A percentile compares a stretch with the other conserved stretches of the same genome.
phyloP scores from a whole-genome alignment of 805 yeast species.

The Lipomyces anomalus region DNA sequence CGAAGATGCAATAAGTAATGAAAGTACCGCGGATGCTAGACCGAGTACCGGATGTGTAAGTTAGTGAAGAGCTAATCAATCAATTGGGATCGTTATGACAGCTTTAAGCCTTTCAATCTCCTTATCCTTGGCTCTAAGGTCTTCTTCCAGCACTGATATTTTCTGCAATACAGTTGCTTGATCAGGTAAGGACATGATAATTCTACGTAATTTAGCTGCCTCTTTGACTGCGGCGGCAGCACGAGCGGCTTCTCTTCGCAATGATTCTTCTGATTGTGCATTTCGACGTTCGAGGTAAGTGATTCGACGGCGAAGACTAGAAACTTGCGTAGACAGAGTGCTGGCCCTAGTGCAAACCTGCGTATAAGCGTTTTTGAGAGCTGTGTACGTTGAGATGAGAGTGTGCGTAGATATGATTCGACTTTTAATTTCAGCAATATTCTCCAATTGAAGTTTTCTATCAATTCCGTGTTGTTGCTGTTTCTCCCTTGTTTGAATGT shows the following conservation, averaged over 20 bases:
- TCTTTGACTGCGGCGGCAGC: constrained; percentile 4
- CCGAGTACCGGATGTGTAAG: no score
- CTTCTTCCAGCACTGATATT: constrained; percentile 10
- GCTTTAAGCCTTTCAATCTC: constrained; percentile 12
- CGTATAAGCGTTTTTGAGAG: constrained; percentile 27
- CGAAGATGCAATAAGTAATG: no score
- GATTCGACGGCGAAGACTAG: constrained; percentile 3
- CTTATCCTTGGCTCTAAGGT: constrained; percentile 4
- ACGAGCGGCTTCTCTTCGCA: neutral
- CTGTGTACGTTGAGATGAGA: constrained; percentile 28
- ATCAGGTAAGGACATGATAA: constrained; percentile 16
- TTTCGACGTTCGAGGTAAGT: constrained; percentile 5
- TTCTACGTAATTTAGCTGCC: constrained; percentile 9
- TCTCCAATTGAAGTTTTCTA: no score
- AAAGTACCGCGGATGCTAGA: no score
- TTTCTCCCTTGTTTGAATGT: no score
- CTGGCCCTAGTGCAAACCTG: constrained; percentile 24
- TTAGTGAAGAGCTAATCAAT: neutral
- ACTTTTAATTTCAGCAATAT: constrained; percentile 21
- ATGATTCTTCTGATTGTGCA: neutral
- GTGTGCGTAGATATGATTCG: constrained; percentile 27
- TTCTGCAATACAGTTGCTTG: constrained; percentile 11
- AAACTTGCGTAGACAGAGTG: constrained; percentile 6
- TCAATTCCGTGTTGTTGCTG: no score
- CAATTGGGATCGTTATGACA: neutral